Evolutionary conservation across 495 filamentous ascomycete genomes (phyloP), one percentile per base, ranked within the genome.

Genomic region (Lasiosphaeria ovina): DNA sequence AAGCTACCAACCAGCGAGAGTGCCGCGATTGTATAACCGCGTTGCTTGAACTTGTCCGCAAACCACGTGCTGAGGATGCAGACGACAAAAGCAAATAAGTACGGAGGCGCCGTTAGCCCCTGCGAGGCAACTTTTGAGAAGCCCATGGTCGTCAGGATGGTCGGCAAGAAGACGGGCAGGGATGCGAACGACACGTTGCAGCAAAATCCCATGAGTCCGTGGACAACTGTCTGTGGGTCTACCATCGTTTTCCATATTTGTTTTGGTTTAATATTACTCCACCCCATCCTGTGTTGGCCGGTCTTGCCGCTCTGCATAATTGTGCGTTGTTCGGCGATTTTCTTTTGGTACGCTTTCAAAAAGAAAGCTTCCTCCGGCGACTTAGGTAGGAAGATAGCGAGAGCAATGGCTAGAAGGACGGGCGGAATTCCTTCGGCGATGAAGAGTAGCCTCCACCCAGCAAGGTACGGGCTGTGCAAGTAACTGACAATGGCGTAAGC

Each of bases 141-240:
- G 12, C 90, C 91, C 88, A 93, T 92, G 50, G 87, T 81, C 53
- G 84, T 78, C 11, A 93, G 78, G 68, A 95, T 92, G 9, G 88
- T 88, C 0, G 91, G 91, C 2, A 96, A 79, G 68, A 94, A 96
- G 3, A 93, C 89, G 0, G 91, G 90, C 7, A 96, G 81, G 6
- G 89, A 92, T n/a, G 88, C 86, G 72, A 93, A 95, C 58, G 87
- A 80, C 49, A 84, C 79, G 56, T 85, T 85, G 66, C 79, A 81
- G 61, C 80, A 81, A 61, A 84, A 83, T 66, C 79, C 83, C 78
- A 76, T 79, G 10, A 77, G 51, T 0, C 69, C 66, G 6, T 69
- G 68, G 7, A 76, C 64, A 70, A 72, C 68, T 55, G 82, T 84
- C 72, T 91, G 90, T 3, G 78, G 65, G 67, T 89, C 66, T 3